Conservation (phyloP, 1,284 basidiomycete species). For the Hemileia vastatrix region DNA sequence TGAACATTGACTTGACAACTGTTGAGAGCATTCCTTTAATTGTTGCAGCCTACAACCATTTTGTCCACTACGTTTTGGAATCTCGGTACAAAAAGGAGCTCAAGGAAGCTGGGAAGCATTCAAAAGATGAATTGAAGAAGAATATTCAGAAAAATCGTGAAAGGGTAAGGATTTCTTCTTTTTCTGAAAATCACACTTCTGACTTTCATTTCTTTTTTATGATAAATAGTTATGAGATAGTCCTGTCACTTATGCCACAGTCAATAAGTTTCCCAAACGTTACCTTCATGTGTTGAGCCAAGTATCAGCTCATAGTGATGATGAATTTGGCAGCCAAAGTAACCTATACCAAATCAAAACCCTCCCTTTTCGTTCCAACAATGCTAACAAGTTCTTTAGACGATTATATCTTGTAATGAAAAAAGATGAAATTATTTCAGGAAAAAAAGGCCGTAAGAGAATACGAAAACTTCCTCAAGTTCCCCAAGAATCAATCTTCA, state of each 20-base stretch:
- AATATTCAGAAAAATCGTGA: conserved; percentile 2
- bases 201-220: not conserved
- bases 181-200: too few species aligned
- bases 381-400: conserved; percentile 2
- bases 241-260: not conserved
- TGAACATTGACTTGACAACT: conserved; percentile 7
- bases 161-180: not conserved
- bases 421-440: too few species aligned
- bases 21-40: not conserved
- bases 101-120: not conserved
- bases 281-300: not conserved
- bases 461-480: not conserved
- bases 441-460: not conserved
- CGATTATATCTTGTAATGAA: conserved; percentile 5
- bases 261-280: conserved; percentile 10
- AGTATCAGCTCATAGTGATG: conserved; percentile 15
- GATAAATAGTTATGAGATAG: not conserved
- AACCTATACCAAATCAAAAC: conserved; percentile 6
- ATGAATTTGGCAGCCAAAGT: not conserved
- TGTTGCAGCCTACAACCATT: conserved; percentile 8
- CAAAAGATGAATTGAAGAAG: not conserved
- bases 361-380: conserved; percentile 5
- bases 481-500: not conserved
- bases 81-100: not conserved
- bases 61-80: conserved; percentile 3